A percentile compares a stretch with the other conserved stretches of the same genome.
These are phyloP conservation scores for Saccharomyces eubayanus DNA, from an alignment of 805 yeast genomes.

Conservation along the genomic window DNA sequence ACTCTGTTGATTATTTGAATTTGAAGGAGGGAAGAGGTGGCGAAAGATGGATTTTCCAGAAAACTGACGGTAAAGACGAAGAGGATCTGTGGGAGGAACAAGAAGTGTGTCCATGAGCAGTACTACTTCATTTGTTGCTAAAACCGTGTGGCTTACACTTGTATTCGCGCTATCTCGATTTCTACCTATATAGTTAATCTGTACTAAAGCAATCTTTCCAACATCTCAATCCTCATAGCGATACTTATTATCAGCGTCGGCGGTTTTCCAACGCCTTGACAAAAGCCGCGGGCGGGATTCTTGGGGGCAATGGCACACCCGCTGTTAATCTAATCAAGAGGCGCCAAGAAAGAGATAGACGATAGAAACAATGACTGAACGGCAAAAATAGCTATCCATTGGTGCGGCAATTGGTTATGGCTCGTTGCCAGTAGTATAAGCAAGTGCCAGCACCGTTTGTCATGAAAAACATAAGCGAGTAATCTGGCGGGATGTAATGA, in stretches of 20 bases:
- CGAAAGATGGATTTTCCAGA: constrained; percentile 21
- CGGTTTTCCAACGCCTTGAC: background rate
- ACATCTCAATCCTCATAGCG: background rate
- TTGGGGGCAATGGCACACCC: background rate
- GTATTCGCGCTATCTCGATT: background rate
- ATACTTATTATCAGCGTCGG: background rate
- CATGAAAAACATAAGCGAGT: background rate
- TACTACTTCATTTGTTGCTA: background rate
- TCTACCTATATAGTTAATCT: background rate
- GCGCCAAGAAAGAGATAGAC: background rate
- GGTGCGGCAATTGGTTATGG: background rate
- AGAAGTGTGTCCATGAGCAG: constrained; percentile 64
- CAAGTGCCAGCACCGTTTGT: background rate
- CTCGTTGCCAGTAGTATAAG: background rate
- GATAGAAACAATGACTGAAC: background rate
- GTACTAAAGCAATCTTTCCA: background rate
- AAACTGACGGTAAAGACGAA: constrained; percentile 35
- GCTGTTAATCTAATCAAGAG: background rate
- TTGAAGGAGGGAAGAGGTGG: constrained; percentile 40
- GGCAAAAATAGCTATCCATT: background rate
- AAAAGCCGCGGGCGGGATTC: background rate
- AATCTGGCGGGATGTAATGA: background rate
- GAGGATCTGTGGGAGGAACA: constrained; percentile 65
- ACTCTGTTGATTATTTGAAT: constrained; percentile 61
- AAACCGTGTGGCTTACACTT: background rate